Evolutionary conservation across 2,329 filamentous ascomycete genomes (phyloP), one percentile per base, ranked within the genome.

Genomic region (Davidsoniella eucalypti): DNA sequence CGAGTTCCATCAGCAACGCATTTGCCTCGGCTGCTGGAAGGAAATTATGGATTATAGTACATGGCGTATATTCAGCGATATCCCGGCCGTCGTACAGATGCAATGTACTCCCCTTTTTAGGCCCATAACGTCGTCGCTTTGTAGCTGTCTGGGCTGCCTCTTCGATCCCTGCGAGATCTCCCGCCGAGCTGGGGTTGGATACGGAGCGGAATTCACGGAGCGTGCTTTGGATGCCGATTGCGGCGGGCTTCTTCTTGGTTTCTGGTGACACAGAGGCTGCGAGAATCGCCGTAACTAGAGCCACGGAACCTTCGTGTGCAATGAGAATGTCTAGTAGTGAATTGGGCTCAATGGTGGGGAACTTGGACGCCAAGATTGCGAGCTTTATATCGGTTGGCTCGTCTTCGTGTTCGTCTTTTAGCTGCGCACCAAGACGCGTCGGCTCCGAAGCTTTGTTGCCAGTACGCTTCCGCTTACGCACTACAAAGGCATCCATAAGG

Each of bases 31-130:
- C 69, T 0, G 70, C 26, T 0, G 86, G 79, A 0, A 98, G 69
- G 57, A 96, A 95, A 59, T 94, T 92, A 64, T 94, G 87, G 50
- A 95, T 79, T 56, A 96, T 84, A 9, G 85, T 88, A 65, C 88
- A 95, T 1, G 92, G 87, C 0, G 90, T 94, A 60, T 94, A 76
- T 21, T 76, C 72, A 45, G 85, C 82, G 43, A 96, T 77, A 57
- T 94, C 87, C 38, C 78, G 70, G 0, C 88, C 84, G 40, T 84
- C 78, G 63, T 84, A 96, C 0, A 96, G 69, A 60, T 90, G 84
- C 2, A 96, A 65, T 0, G 90, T 95, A 57, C 78, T 77, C 10
- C 88, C 90, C 21, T 43, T 47, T 17, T 21, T 17, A 8, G 14
- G 29, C 4, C 42, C 17, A 41, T 40, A 23, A 14, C 40, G 14